Evolutionary conservation across 1,139 yeast species (phyloP), one percentile per base, ranked within the genome.

Genomic region (Pichia norvegensis): DNA sequence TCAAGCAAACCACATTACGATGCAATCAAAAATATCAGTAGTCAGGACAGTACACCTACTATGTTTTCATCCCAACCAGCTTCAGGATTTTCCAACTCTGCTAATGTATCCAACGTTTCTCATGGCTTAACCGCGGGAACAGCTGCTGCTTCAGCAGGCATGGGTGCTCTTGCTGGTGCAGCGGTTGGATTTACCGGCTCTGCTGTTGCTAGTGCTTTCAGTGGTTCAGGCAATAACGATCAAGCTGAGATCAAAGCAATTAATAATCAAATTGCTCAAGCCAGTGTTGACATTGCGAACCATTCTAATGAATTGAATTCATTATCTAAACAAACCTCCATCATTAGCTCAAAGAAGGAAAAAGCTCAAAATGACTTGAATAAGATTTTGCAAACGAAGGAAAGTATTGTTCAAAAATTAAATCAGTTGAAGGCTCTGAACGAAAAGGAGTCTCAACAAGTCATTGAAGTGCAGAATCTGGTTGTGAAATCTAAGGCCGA

Each of bases 261-360:
- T 5, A 76, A 87, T 1, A 79, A 81, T 23, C 80, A 83, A 58
- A 69, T 87, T 42, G 80, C 95, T 0, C 78, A 78, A 52, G 90
- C 95, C 4, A 80, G 94, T 16, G 78, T 92, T 4, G 96, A 87
- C 55, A 74, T 86, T 63, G 96, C 95, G 17, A 87, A 90, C 56
- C 73, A 85, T 42, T 84, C 95, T 1, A 86, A 83, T 58, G 96
- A 90, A 67, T 81, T 87, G 50, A 80, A 79, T 51, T 83, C 95
- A 0, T 71, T 88, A 53, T 75, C 88, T 2, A 67, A 75, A 20
- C 96, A 90, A 65, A 85, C 95, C 2, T 70, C 84, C 0, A 74
- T 73, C 17, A 72, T 85, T 31, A 81, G 79, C 51, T 84, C 79
- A 31, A 85, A 82, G 65, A 82, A 87, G 53, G 70, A 77, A 22